Evolutionary conservation across 495 filamentous ascomycete species (phyloP).

Genomic region (Penicillium crystallinum): DNA sequence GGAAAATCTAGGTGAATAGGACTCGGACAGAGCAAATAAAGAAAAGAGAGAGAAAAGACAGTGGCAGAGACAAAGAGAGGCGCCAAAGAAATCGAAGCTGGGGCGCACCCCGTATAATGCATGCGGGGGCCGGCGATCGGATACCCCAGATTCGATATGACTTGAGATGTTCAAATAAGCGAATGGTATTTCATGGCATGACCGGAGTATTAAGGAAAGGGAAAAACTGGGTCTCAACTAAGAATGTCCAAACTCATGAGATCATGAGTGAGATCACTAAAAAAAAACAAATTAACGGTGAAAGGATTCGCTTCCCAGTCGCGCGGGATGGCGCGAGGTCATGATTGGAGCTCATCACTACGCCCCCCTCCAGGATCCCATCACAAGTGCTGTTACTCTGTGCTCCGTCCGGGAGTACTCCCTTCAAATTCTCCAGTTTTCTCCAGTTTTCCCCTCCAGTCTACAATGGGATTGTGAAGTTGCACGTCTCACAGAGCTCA

Average conservation of each 20-base stretch:
- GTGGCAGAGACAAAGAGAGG: neutral
- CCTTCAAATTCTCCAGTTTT: neutral
- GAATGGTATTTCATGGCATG: neutral
- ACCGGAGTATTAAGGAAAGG: neutral
- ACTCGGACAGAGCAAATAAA: neutral
- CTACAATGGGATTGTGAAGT: neutral
- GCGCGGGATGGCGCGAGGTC: neutral
- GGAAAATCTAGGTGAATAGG: neutral
- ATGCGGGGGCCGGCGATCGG: constrained; percentile 5
- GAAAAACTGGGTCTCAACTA: neutral
- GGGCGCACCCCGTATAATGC: constrained; percentile 5
- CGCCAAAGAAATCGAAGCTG: neutral
- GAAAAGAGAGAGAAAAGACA: neutral
- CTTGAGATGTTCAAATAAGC: neutral
- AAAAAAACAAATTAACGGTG: too few species aligned
- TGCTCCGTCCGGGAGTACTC: too few species aligned
- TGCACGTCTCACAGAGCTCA: neutral
- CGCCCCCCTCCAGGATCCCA: neutral
- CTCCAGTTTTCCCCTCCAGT: neutral
- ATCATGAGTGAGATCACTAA: too few species aligned
- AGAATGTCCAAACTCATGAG: neutral
- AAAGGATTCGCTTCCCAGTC: neutral
- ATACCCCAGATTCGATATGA: neutral
- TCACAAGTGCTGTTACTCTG: neutral
- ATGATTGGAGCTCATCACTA: neutral